Percentiles rank a stretch among this genome's conserved stretches.
Evolutionary conservation across 2,329 filamentous ascomycete genomes (phyloP).

Genomic region (Huntiella savannae): DNA sequence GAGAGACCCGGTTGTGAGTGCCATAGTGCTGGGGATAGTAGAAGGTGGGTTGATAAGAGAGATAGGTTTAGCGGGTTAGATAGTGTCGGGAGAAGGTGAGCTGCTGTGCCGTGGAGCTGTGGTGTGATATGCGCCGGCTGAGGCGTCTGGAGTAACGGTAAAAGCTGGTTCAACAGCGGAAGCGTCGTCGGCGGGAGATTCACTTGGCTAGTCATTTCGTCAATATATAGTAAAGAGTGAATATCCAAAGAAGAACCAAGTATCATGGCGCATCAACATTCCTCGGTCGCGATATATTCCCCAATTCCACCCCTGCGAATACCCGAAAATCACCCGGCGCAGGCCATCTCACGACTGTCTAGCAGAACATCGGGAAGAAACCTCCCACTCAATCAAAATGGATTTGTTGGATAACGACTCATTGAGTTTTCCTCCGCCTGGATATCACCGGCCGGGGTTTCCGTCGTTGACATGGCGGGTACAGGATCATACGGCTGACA

Average conservation of each 20-base stretch:
- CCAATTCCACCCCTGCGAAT: too few species aligned
- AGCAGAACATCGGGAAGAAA: not conserved
- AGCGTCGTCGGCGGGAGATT: slow-evolving; percentile 21
- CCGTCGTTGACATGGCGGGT: slow-evolving; percentile 64
- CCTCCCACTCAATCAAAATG: slow-evolving; percentile 8
- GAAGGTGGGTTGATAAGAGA: slow-evolving; percentile 51
- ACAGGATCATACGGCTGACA: slow-evolving; percentile 25
- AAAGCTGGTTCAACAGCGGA: slow-evolving; percentile 41
- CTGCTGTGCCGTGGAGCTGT: slow-evolving; percentile 45
- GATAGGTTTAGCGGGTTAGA: slow-evolving; percentile 59
- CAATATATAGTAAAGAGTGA: not conserved
- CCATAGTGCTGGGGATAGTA: slow-evolving; percentile 57
- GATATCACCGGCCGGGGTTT: slow-evolving; percentile 52
- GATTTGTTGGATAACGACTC: too few species aligned
- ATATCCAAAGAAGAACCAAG: too few species aligned
- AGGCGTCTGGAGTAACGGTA: slow-evolving; percentile 38
- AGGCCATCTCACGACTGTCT: too few species aligned
- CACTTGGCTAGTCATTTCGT: not conserved
- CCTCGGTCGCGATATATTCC: too few species aligned
- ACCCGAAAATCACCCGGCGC: too few species aligned
- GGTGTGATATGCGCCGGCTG: slow-evolving; percentile 31
- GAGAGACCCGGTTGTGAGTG: slow-evolving; percentile 29
- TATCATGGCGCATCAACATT: too few species aligned
- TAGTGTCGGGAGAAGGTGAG: slow-evolving; percentile 47
- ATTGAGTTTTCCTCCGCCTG: slow-evolving; percentile 16